Evolutionary conservation across 805 yeast genomes (phyloP), one percentile per base, ranked within the genome.

Genomic region (Sugiyamaella lignohabitans): DNA sequence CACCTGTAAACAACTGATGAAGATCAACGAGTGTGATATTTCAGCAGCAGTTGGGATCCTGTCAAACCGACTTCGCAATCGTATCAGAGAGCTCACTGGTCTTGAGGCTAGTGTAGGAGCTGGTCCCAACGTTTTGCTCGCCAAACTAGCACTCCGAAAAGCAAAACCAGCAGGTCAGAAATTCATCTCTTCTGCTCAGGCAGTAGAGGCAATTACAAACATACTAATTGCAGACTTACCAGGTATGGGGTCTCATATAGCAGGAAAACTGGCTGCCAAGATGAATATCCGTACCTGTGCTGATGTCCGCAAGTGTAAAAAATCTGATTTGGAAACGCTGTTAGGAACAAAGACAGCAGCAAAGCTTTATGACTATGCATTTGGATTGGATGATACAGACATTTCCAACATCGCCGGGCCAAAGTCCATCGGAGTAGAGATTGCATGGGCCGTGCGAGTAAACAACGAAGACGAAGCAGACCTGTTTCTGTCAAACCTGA

Each of bases 401-500:
- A 78, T 75, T 34, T 67, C 78, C 66, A 44, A 47, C 40, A 42
- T 49, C 10, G 51, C 47, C 70, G 58, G 58, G 10, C 70, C 95
- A 22, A 87, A 87, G 56, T 77, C 93, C 1, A 74, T 91, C 0
- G 87, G 95, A 0, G 84, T 88, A 3, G 98, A 91, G 59, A 82
- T 91, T 22, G 86, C 87, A 52, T 91, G 87, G 82, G 98, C 96
- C 0, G 84, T 91, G 0, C 61, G 98, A 41, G 84, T 89, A 53
- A 75, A 78, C 27, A 68, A 67, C 0, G 68, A 74, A 24, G 61
- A 64, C 0, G 87, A 91, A 58, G 76, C 83, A 20, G 89, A 83
- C 51, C 53, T 46, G 3, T 93, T 91, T 57, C 59, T 87, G 6
- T 65, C 70, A 30, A 65, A 75, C 17, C 64, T 88, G 41, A 69